A percentile compares a stretch with the other conserved stretches of the same genome.
These are phyloP conservation scores for Ophiostoma ips DNA, from an alignment of 2,329 filamentous ascomycete genomes.

Conservation along the genomic window DNA sequence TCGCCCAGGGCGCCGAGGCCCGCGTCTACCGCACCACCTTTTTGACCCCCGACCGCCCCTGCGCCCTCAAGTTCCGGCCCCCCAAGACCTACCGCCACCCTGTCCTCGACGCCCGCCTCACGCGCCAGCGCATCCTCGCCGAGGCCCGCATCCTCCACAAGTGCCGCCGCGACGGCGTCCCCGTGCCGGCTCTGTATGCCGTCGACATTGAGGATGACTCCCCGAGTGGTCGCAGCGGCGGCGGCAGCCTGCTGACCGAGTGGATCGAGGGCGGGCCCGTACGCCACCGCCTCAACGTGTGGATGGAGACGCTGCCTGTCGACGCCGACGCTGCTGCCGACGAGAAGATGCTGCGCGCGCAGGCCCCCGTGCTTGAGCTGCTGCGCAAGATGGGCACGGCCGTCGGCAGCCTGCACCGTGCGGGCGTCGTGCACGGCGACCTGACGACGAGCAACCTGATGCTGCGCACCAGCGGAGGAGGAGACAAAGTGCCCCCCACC, in stretches of 20 bases:
- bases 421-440: conserved; percentile 88
- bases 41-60: conserved; percentile 51
- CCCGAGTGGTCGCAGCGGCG: conserved; percentile 31
- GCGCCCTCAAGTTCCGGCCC: conserved; percentile 82
- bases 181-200: conserved; percentile 69
- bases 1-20: conserved; percentile 91
- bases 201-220: conserved; percentile 45
- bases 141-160: conserved; percentile 77
- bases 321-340: conserved; percentile 15
- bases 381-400: conserved; percentile 58
- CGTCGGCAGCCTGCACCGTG: conserved; percentile 63
- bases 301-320: conserved; percentile 39
- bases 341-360: conserved; percentile 16
- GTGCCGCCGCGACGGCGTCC: conserved; percentile 63
- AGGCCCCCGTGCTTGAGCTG: conserved; percentile 38
- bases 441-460: conserved; percentile 97
- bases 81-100: conserved; percentile 87
- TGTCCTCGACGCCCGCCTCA: conserved; percentile 73
- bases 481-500: conserved; percentile 14
- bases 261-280: conserved; percentile 68
- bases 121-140: conserved; percentile 71
- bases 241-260: conserved; percentile 53
- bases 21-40: conserved; percentile 82
- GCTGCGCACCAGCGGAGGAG: conserved; percentile 35
- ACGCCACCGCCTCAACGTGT: conserved; percentile 53